phyloP scores from a whole-genome alignment of 371 early-diverging fungal genomes.

The Rhizopus sp. region DNA sequence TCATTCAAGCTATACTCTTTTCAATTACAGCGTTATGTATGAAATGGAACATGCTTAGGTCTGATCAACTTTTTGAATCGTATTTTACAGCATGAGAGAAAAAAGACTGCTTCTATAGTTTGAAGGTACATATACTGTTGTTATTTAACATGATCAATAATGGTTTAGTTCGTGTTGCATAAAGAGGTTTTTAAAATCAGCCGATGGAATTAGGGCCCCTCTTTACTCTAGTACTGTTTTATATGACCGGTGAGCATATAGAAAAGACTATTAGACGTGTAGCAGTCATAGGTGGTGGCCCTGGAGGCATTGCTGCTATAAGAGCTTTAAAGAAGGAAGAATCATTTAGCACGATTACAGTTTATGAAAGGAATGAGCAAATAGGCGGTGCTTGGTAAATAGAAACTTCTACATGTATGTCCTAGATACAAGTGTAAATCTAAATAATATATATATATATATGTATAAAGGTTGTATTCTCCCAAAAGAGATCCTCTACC shows the following conservation, averaged over 20 bases:
- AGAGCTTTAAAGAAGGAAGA: constrained; percentile 36
- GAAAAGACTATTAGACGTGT: constrained; percentile 33
- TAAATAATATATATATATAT: background rate
- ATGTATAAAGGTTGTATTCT: constrained; percentile 40
- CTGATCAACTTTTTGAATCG: too few species aligned
- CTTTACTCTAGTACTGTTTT: background rate
- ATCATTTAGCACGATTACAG: constrained; percentile 38
- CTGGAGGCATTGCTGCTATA: constrained; percentile 46
- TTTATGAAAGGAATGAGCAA: constrained; percentile 41
- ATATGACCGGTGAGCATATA: background rate
- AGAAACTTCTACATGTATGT: background rate
- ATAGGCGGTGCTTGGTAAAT: constrained; percentile 54
- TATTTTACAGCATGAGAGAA: too few species aligned
- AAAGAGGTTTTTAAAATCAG: background rate
- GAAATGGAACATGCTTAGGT: too few species aligned
- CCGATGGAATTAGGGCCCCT: background rate
- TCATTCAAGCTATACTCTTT: too few species aligned
- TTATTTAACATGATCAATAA: too few species aligned
- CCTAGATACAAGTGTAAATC: background rate
- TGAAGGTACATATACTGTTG: too few species aligned
- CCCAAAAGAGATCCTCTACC: constrained; percentile 29
- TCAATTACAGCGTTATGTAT: too few species aligned
- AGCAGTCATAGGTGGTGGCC: constrained; percentile 54
- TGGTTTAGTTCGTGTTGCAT: background rate
- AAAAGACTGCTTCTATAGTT: too few species aligned